Conservation (phyloP, 2,329 filamentous ascomycete genomes). For the Penicillium sp. region DNA sequence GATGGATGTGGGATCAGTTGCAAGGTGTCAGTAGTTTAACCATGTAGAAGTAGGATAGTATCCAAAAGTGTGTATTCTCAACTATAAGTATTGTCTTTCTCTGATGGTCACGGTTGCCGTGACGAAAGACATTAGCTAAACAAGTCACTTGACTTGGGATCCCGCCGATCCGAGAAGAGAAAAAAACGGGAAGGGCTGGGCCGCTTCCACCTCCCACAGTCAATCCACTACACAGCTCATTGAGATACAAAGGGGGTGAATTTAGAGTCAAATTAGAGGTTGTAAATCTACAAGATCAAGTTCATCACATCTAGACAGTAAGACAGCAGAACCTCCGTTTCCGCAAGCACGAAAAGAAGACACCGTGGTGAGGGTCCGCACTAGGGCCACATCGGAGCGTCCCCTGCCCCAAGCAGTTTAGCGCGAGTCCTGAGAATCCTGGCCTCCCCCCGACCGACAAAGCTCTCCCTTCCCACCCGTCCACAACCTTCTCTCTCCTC, state of each 20-base stretch:
- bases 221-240: constrained; percentile 2
- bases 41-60: background rate
- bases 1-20: background rate
- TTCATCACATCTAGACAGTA: background rate
- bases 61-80: too few species aligned
- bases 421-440: constrained; percentile 48
- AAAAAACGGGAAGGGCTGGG: constrained; percentile 41
- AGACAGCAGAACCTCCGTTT: background rate
- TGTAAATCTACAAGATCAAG: background rate
- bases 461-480: constrained; percentile 50
- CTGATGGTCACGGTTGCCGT: constrained; percentile 37
- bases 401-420: constrained; percentile 49
- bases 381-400: constrained; percentile 50
- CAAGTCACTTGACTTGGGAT: constrained; percentile 37
- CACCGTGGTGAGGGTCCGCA: constrained; percentile 37
- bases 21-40: background rate
- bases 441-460: constrained; percentile 45
- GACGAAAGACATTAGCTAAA: constrained; percentile 46
- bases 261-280: constrained; percentile 23
- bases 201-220: constrained; percentile 25
- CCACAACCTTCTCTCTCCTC: constrained; percentile 51
- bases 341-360: constrained; percentile 12
- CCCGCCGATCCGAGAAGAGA: constrained; percentile 47
- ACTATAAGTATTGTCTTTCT: too few species aligned
- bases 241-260: constrained; percentile 2